Percentiles rank a stretch among this genome's conserved stretches.
Evolutionary conservation across 2,329 filamentous ascomycete genomes (phyloP).

Genomic region (Aureobasidium sp.): DNA sequence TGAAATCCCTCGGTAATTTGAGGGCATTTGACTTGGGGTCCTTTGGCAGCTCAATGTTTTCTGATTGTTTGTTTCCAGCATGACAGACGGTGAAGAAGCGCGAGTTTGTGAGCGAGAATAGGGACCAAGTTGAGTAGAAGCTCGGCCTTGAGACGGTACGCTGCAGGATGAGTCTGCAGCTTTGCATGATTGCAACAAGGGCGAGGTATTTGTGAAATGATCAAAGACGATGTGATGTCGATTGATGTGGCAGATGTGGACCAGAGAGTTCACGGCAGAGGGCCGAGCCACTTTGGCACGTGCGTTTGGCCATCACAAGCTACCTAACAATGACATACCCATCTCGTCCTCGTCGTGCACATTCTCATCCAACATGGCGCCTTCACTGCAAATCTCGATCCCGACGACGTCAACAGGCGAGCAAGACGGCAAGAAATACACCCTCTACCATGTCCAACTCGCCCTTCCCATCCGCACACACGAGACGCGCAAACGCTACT

Average conservation of each 20-base stretch:
- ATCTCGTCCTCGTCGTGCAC: not conserved
- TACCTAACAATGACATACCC: not conserved
- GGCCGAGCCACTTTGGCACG: not conserved
- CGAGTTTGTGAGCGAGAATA: not conserved
- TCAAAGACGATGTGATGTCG: not conserved
- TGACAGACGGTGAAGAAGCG: not conserved
- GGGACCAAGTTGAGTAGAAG: not conserved
- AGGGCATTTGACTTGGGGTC: not conserved
- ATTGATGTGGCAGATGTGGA: not conserved
- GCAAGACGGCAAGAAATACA: conserved; percentile 57
- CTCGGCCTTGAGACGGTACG: not conserved
- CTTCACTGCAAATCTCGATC: conserved; percentile 40
- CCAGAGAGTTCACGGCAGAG: not conserved
- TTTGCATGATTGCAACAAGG: not conserved
- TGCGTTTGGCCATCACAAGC: not conserved
- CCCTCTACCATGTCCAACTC: conserved; percentile 70
- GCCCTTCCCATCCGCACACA: conserved; percentile 70
- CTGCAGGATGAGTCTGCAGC: not conserved
- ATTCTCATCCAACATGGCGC: conserved; percentile 31
- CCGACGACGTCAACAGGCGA: conserved; percentile 44
- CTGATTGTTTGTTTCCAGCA: not conserved
- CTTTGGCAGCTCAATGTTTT: not conserved
- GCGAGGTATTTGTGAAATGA: not conserved
- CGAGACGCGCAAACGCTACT: conserved; percentile 74
- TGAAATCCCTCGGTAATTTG: not conserved